Evolutionary conservation across 495 filamentous ascomycete genomes (phyloP).

Genomic region (Neurospora sp.): DNA sequence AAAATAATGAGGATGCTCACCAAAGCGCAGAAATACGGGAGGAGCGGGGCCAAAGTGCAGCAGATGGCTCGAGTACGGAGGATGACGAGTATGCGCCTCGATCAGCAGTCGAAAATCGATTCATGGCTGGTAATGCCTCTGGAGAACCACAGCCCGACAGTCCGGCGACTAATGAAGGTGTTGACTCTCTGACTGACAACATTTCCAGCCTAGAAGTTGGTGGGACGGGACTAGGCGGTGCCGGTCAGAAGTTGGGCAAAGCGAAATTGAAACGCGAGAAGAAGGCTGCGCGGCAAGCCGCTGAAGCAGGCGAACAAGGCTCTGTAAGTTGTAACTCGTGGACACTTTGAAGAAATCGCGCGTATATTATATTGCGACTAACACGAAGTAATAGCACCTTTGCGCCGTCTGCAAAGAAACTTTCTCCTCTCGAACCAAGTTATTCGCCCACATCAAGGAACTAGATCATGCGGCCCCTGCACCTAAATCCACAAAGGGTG

Average conservation of each 20-base stretch:
- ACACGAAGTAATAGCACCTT: constrained; percentile 23
- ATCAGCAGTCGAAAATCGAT: constrained; percentile 27
- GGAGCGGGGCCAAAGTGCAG: neutral
- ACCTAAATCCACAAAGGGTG: constrained; percentile 3
- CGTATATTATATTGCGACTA: neutral
- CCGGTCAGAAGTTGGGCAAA: constrained; percentile 57
- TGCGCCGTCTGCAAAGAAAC: constrained; percentile 53
- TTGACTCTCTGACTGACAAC: constrained; percentile 6
- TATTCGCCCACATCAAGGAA: constrained; percentile 69
- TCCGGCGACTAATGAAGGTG: neutral
- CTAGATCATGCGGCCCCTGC: constrained; percentile 20
- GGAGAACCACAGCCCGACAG: neutral
- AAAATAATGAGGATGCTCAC: neutral
- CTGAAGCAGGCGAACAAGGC: constrained; percentile 24
- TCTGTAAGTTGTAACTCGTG: constrained; percentile 18
- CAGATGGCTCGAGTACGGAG: constrained; percentile 10
- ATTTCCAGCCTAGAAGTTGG: constrained; percentile 8
- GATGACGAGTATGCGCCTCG: constrained; percentile 38
- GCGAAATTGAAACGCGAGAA: constrained; percentile 83
- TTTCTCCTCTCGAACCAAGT: constrained; percentile 60
- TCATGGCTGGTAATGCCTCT: constrained; percentile 7
- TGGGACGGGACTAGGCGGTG: constrained; percentile 6
- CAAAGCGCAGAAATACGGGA: neutral
- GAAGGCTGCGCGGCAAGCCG: constrained; percentile 54
- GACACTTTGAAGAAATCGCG: neutral